phyloP scores from a whole-genome alignment of 164 flowering plant genomes.

The Hamamelis virginiana region DNA sequence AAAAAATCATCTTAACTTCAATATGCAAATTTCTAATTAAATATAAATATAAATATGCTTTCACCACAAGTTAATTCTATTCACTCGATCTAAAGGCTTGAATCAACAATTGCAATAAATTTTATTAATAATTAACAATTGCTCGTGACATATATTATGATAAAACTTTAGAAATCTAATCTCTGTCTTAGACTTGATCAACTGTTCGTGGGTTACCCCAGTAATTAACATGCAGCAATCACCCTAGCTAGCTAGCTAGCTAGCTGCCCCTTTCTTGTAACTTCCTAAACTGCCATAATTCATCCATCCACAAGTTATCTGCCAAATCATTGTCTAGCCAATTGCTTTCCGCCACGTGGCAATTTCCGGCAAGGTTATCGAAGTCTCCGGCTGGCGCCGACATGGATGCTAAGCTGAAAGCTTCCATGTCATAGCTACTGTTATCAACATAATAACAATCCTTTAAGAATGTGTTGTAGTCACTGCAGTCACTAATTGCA shows the following conservation, averaged over 20 bases:
- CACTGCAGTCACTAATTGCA: slow-evolving; percentile 7
- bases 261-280: neutral
- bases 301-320: slow-evolving; percentile 49
- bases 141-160: neutral
- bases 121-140: neutral
- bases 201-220: neutral
- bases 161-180: neutral
- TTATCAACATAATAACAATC: slow-evolving; percentile 19
- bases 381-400: slow-evolving; percentile 15
- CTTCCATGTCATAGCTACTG: slow-evolving; percentile 30
- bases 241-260: too few species aligned
- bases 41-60: too few species aligned
- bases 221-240: too few species aligned
- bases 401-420: slow-evolving; percentile 25
- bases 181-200: neutral
- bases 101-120: neutral
- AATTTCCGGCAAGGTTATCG: slow-evolving; percentile 12
- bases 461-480: slow-evolving; percentile 12
- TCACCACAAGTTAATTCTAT: too few species aligned
- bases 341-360: slow-evolving; percentile 30
- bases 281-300: slow-evolving; percentile 43
- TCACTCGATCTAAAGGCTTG: neutral
- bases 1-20: too few species aligned
- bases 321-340: slow-evolving; percentile 36
- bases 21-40: too few species aligned